These are phyloP conservation scores for Aegilops umbellulata DNA, from an alignment of 176 grass and related monocot genomes.

Conservation along the genomic window DNA sequence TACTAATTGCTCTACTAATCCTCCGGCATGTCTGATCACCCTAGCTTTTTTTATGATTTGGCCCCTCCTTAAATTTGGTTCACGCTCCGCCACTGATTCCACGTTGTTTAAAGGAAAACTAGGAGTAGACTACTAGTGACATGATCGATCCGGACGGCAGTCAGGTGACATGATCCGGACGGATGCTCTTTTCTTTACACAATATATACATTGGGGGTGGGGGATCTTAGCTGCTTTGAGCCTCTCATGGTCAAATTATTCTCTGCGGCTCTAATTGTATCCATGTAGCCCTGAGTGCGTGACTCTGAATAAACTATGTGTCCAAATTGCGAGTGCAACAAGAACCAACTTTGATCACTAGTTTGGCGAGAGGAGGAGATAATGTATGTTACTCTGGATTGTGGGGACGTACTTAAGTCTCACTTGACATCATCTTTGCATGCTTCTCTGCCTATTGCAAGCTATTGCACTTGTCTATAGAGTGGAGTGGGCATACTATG, in stretches of 20 bases:
- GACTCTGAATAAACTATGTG: not conserved
- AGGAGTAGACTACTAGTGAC: not conserved
- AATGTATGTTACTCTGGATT: not conserved
- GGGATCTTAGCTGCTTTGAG: not conserved
- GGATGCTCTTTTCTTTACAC: not conserved
- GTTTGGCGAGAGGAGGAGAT: not conserved
- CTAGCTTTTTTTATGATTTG: too few species aligned
- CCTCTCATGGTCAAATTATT: constrained; percentile 31
- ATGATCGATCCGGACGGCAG: not conserved
- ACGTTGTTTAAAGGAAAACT: too few species aligned
- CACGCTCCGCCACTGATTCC: too few species aligned
- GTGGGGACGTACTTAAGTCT: constrained; percentile 2
- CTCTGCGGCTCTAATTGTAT: constrained; percentile 12
- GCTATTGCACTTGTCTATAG: not conserved
- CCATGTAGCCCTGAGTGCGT: not conserved
- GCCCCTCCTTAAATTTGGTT: too few species aligned
- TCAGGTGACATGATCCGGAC: not conserved
- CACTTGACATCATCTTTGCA: constrained; percentile 19
- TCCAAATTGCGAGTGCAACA: not conserved
- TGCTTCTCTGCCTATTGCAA: not conserved
- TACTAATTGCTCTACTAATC: too few species aligned
- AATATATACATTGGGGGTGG: too few species aligned
- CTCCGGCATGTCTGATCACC: too few species aligned
- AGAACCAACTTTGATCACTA: constrained; percentile 6
- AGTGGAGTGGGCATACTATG: not conserved